Conservation (phyloP, 345 rosid genomes). For the thale cress (Arabidopsis thaliana) region DNA sequence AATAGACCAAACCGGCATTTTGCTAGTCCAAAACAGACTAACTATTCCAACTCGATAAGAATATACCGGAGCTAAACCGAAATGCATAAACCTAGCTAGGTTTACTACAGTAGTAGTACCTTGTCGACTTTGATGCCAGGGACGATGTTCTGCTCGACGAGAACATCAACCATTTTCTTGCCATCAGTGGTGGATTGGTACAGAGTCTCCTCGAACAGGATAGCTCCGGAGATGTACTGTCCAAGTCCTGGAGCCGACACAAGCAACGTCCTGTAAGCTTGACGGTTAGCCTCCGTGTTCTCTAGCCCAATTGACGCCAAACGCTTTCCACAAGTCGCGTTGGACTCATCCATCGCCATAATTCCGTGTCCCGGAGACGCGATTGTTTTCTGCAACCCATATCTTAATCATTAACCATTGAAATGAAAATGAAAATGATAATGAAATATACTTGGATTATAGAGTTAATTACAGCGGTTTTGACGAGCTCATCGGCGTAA, state of each 20-base stretch:
- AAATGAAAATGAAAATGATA: not conserved
- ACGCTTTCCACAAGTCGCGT: conserved; percentile 95
- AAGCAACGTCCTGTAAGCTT: conserved; percentile 91
- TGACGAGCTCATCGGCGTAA: conserved; percentile 92
- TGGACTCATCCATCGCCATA: conserved; percentile 97
- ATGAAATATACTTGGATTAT: not conserved
- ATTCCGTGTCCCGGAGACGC: conserved; percentile 97
- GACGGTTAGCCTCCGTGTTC: conserved; percentile 97
- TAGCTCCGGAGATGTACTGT: conserved; percentile 86
- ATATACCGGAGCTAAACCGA: conserved; percentile 47
- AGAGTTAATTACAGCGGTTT: conserved; percentile 67
- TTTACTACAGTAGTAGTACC: conserved; percentile 61
- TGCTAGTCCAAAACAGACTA: not conserved
- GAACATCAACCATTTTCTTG: conserved; percentile 89
- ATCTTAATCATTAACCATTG: not conserved
- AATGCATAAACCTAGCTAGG: conserved; percentile 53
- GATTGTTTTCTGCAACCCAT: conserved; percentile 62
- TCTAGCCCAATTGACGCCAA: conserved; percentile 88
- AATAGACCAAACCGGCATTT: not conserved
- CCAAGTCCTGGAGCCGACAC: conserved; percentile 82
- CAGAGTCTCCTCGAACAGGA: conserved; percentile 95
- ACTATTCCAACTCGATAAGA: not conserved
- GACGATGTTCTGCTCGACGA: conserved; percentile 82
- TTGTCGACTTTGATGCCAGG: conserved; percentile 98
- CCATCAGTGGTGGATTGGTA: conserved; percentile 90